These are phyloP conservation scores for Magnaporthiopsis rhizophila DNA, from an alignment of 2,329 filamentous ascomycete species.

Conservation along the genomic window DNA sequence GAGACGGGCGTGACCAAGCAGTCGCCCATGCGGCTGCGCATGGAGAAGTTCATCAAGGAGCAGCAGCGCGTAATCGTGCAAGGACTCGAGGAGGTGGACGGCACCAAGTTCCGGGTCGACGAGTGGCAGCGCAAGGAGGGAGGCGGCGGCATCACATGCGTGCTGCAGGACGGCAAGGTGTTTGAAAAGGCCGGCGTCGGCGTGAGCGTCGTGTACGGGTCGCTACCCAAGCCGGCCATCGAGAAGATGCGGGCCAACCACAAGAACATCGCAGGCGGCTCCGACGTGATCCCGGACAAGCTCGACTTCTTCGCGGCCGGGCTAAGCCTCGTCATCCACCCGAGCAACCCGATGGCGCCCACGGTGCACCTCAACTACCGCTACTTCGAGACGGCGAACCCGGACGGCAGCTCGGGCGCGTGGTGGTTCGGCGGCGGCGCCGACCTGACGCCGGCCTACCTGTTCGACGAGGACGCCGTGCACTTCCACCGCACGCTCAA, in stretches of 20 bases:
- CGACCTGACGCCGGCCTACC: conserved; percentile 85
- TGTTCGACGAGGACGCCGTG: conserved; percentile 94
- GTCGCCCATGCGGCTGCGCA: conserved; percentile 93
- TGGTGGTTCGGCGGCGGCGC: conserved; percentile 99
- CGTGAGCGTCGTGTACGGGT: conserved; percentile 90
- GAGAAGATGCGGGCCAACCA: conserved; percentile 91
- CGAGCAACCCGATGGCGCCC: conserved; percentile 90
- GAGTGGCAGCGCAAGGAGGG: conserved; percentile 83
- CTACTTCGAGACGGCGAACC: conserved; percentile 92
- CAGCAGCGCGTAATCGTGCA: conserved; percentile 84
- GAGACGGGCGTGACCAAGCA: conserved; percentile 65
- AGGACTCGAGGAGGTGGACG: conserved; percentile 77
- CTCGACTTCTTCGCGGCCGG: conserved; percentile 94
- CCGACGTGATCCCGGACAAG: conserved; percentile 56
- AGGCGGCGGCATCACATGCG: conserved; percentile 88
- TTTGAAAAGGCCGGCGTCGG: conserved; percentile 98
- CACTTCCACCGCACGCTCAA: conserved; percentile 96
- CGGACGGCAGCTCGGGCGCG: conserved; percentile 70
- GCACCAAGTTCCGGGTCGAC: conserved; percentile 72
- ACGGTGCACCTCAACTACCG: conserved; percentile 98
- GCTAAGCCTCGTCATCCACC: conserved; percentile 87
- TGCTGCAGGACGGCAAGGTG: conserved; percentile 90
- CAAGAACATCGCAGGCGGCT: conserved; percentile 66
- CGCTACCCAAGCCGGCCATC: conserved; percentile 78
- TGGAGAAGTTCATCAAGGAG: conserved; percentile 93